Evolutionary conservation across 371 early-diverging fungal species (phyloP).

Genomic region (Actinomucor elegans): DNA sequence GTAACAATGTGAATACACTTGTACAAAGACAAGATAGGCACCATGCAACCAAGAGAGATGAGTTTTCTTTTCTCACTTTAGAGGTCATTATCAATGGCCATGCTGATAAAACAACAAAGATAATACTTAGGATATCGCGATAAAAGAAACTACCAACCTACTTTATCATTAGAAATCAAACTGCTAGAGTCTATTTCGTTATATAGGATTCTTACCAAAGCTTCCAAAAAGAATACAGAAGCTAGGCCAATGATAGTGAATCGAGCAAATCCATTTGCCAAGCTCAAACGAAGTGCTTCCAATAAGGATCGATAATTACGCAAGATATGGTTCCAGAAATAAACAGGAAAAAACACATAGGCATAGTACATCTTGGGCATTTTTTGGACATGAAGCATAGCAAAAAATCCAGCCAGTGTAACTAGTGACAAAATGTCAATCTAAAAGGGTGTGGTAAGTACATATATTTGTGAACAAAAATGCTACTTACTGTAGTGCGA

Average conservation of each 20-base stretch:
- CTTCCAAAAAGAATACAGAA: constrained; percentile 59
- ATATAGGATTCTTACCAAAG: constrained; percentile 74
- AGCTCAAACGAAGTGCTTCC: constrained; percentile 25
- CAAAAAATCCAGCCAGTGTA: constrained; percentile 39
- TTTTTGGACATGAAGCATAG: constrained; percentile 65
- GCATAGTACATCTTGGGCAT: constrained; percentile 85
- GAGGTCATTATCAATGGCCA: constrained; percentile 70
- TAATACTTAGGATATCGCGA: constrained; percentile 59
- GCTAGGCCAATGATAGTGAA: constrained; percentile 26
- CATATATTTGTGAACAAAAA: not conserved
- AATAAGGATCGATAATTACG: constrained; percentile 25
- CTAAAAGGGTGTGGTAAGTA: too few relatives aligned
- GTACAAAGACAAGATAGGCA: constrained; percentile 63
- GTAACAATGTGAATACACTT: constrained; percentile 82
- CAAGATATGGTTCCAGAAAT: constrained; percentile 80
- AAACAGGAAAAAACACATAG: constrained; percentile 83
- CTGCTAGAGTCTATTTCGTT: too few relatives aligned
- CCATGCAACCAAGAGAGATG: constrained; percentile 58
- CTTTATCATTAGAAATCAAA: too few relatives aligned
- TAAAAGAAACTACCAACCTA: constrained; percentile 80
- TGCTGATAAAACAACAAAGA: constrained; percentile 47
- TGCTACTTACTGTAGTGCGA: constrained; percentile 2
- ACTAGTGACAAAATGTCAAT: constrained; percentile 41
- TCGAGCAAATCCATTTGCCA: constrained; percentile 7
- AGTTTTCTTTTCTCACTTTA: constrained; percentile 39